Evolutionary conservation across 805 yeast genomes (phyloP).

Genomic region (Sugiyamaella chiloensis): DNA sequence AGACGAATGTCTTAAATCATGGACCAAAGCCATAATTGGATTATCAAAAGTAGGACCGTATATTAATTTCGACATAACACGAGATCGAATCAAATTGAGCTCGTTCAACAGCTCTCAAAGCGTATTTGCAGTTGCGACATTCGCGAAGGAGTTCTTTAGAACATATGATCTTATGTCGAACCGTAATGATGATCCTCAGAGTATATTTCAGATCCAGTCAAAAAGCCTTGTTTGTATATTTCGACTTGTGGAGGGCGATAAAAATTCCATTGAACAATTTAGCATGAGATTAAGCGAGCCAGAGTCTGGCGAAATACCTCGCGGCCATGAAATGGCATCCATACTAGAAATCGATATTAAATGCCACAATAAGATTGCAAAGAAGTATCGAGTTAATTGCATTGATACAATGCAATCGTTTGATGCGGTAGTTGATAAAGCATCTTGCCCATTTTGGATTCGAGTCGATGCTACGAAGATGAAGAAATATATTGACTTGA

Average conservation of each 20-base stretch:
- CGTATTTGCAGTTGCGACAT: slow-evolving; percentile 18
- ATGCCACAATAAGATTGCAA: slow-evolving; percentile 17
- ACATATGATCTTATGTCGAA: not conserved
- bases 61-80: slow-evolving; percentile 16
- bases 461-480: slow-evolving; percentile 16
- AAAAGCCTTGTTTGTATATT: slow-evolving; percentile 22
- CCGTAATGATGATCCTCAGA: not conserved
- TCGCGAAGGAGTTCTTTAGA: slow-evolving; percentile 17
- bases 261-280: slow-evolving; percentile 12
- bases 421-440: slow-evolving; percentile 12
- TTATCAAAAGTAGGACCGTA: slow-evolving; percentile 19
- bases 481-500: slow-evolving; percentile 17
- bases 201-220: slow-evolving; percentile 22
- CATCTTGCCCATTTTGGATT: slow-evolving; percentile 11
- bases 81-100: slow-evolving; percentile 15
- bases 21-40: slow-evolving; percentile 17
- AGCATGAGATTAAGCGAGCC: slow-evolving; percentile 13
- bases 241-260: slow-evolving; percentile 22
- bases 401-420: slow-evolving; percentile 13
- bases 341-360: slow-evolving; percentile 17
- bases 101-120: slow-evolving; percentile 24
- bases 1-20: slow-evolving; percentile 13
- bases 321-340: slow-evolving; percentile 2
- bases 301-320: not conserved
- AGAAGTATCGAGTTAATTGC: slow-evolving; percentile 19